Evolutionary conservation across 1,284 basidiomycete genomes (phyloP).

Genomic region (Taiwanofungus camphoratus): DNA sequence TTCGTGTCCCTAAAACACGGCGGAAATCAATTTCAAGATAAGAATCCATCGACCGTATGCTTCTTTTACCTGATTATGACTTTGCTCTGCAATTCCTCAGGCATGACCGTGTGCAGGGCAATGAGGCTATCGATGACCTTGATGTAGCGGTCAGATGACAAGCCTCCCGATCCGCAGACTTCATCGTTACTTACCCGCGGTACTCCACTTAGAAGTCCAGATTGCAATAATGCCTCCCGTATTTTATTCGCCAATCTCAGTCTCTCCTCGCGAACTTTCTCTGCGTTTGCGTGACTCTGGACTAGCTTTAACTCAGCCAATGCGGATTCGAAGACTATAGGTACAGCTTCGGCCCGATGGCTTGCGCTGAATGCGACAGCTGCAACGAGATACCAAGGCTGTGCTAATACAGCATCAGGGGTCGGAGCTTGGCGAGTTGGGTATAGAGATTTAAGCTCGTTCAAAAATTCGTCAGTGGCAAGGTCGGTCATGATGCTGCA

Average conservation of each 20-base stretch:
- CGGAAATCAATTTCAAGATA: neutral
- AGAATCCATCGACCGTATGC: neutral
- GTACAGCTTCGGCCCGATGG: slow-evolving; percentile 51
- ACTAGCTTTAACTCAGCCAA: slow-evolving; percentile 33
- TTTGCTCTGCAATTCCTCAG: slow-evolving; percentile 29
- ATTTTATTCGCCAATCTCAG: slow-evolving; percentile 41
- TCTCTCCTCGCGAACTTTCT: slow-evolving; percentile 27
- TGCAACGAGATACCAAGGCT: slow-evolving; percentile 53
- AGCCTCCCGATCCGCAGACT: neutral
- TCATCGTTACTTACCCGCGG: slow-evolving; percentile 33
- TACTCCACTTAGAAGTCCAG: slow-evolving; percentile 47
- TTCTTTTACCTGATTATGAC: slow-evolving; percentile 23
- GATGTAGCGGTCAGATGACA: neutral
- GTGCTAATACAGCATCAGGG: slow-evolving; percentile 21
- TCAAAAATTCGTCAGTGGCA: neutral
- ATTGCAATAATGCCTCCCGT: slow-evolving; percentile 52
- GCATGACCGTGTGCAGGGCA: slow-evolving; percentile 28
- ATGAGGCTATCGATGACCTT: slow-evolving; percentile 31
- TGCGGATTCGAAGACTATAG: slow-evolving; percentile 43
- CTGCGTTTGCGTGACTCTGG: slow-evolving; percentile 20
- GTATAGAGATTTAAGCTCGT: slow-evolving; percentile 22
- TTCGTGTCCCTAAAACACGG: slow-evolving; percentile 30
- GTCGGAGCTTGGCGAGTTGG: slow-evolving; percentile 15
- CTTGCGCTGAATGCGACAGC: slow-evolving; percentile 49
- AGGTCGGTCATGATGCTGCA: slow-evolving; percentile 1